A percentile compares a stretch with the other conserved stretches of the same genome.
These are phyloP conservation scores for Calcarisporium arbuscula DNA, from an alignment of 2,329 filamentous ascomycete genomes.

Conservation along the genomic window DNA sequence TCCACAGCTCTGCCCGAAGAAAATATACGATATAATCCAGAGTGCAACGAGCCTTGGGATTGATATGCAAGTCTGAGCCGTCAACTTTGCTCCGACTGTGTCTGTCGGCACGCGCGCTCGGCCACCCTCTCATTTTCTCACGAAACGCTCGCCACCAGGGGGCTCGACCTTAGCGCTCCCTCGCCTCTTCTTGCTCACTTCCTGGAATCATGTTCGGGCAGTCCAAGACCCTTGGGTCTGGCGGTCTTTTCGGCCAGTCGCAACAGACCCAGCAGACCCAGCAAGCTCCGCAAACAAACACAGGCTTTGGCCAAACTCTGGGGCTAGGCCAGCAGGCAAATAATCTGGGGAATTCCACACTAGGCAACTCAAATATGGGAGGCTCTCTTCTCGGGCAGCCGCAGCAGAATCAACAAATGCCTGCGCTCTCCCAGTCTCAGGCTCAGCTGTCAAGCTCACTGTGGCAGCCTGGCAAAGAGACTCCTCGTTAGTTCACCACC, in stretches of 20 bases:
- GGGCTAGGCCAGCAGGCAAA: slow-evolving; percentile 30
- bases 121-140: too few relatives aligned
- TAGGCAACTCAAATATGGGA: too few relatives aligned
- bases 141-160: background rate
- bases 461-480: slow-evolving; percentile 47
- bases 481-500: slow-evolving; percentile 40
- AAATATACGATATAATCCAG: too few relatives aligned
- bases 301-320: slow-evolving; percentile 24
- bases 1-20: too few relatives aligned
- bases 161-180: slow-evolving; percentile 7
- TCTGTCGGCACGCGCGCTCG: too few relatives aligned
- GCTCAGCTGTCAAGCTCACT: slow-evolving; percentile 43
- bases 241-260: slow-evolving; percentile 31
- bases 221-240: slow-evolving; percentile 25
- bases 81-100: too few relatives aligned
- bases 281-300: slow-evolving; percentile 17
- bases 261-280: slow-evolving; percentile 27
- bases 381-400: slow-evolving; percentile 28
- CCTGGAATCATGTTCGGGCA: too few relatives aligned
- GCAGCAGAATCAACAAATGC: slow-evolving; percentile 37
- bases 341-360: slow-evolving; percentile 19
- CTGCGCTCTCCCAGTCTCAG: slow-evolving; percentile 35
- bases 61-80: too few relatives aligned
- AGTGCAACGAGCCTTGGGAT: too few relatives aligned
- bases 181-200: slow-evolving; percentile 26